Conservation (phyloP, 352 stramenopile species). For the Phytopythium kandeliae region DNA sequence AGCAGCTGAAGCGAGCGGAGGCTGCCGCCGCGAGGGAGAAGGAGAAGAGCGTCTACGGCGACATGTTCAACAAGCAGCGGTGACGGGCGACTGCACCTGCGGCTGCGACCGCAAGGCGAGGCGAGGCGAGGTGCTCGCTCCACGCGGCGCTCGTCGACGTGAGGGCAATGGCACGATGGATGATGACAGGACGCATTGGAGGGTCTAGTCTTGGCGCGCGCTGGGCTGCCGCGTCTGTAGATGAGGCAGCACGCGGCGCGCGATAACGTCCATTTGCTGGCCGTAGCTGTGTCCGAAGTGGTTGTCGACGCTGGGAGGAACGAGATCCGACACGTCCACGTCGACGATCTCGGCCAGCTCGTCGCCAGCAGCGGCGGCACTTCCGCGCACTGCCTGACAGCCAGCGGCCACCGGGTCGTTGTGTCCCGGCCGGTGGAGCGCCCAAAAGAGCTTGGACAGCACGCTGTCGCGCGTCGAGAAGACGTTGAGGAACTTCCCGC, state of each 20-base stretch:
- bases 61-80: slow-evolving; percentile 69
- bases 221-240: slow-evolving; percentile 12
- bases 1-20: slow-evolving; percentile 46
- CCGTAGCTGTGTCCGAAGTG: slow-evolving; percentile 82
- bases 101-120: too few relatives aligned
- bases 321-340: slow-evolving; percentile 65
- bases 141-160: too few relatives aligned
- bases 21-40: slow-evolving; percentile 49
- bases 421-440: slow-evolving; percentile 36
- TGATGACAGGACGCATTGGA: too few relatives aligned
- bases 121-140: too few relatives aligned
- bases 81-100: too few relatives aligned
- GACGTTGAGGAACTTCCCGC: slow-evolving; percentile 70
- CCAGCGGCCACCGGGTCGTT: slow-evolving; percentile 42
- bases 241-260: slow-evolving; percentile 37
- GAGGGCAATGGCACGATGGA: too few relatives aligned
- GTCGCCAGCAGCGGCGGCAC: slow-evolving; percentile 24
- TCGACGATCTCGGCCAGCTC: slow-evolving; percentile 24
- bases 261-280: slow-evolving; percentile 59
- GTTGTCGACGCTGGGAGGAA: slow-evolving; percentile 48
- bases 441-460: slow-evolving; percentile 73
- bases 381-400: too few relatives aligned
- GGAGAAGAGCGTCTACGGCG: slow-evolving; percentile 56
- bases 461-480: slow-evolving; percentile 71
- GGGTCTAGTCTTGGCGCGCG: too few relatives aligned